These are phyloP conservation scores for Xylaria sp. DNA, from an alignment of 2,329 filamentous ascomycete species.

Conservation along the genomic window DNA sequence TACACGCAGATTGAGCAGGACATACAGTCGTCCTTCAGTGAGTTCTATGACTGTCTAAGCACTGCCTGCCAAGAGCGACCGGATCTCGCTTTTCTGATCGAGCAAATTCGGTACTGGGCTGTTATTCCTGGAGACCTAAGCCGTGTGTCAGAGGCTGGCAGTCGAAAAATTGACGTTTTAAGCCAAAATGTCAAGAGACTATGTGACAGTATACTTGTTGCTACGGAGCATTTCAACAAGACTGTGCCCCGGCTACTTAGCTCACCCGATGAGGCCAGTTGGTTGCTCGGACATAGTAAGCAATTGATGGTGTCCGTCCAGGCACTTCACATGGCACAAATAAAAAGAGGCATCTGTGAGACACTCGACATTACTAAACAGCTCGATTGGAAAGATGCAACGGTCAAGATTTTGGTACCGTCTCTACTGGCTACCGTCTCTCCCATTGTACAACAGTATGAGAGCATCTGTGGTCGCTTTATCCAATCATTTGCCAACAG, in stretches of 20 bases:
- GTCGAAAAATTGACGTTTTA: constrained; percentile 57
- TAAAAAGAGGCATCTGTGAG: constrained; percentile 57
- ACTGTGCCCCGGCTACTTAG: constrained; percentile 64
- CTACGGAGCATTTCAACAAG: constrained; percentile 77
- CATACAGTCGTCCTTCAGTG: constrained; percentile 52
- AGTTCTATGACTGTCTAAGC: constrained; percentile 57
- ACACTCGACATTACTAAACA: constrained; percentile 42
- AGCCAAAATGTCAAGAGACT: constrained; percentile 69
- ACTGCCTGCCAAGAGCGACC: constrained; percentile 60
- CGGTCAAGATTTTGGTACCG: constrained; percentile 58
- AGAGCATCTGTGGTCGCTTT: constrained; percentile 67
- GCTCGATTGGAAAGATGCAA: constrained; percentile 56
- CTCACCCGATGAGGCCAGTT: constrained; percentile 70
- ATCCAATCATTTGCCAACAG: constrained; percentile 69
- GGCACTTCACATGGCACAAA: constrained; percentile 68
- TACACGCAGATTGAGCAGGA: constrained; percentile 51
- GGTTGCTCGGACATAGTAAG: constrained; percentile 69
- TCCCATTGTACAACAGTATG: constrained; percentile 82
- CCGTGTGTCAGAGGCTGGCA: constrained; percentile 18
- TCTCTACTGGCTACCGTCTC: constrained; percentile 70
- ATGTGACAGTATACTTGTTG: constrained; percentile 81
- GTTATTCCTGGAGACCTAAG: constrained; percentile 49
- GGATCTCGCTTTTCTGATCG: constrained; percentile 71
- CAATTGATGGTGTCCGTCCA: constrained; percentile 64
- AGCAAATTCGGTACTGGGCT: constrained; percentile 75